Evolutionary conservation across 805 yeast species (phyloP).

Genomic region (Ogataea polymorpha): DNA sequence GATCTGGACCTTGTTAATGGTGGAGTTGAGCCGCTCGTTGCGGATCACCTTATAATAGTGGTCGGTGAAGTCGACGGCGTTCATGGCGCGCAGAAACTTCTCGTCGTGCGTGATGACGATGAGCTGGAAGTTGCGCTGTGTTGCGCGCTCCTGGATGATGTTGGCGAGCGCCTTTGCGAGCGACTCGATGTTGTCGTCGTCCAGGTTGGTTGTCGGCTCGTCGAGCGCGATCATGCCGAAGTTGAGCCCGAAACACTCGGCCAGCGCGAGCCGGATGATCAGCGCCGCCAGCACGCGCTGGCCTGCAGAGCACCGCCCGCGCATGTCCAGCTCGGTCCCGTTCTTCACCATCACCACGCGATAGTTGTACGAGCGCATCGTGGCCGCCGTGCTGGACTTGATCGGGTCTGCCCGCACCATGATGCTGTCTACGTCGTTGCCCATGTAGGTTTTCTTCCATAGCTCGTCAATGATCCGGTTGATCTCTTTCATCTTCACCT

Average conservation of each 20-base stretch:
- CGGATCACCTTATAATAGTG: slow-evolving; percentile 80
- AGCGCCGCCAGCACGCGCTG: slow-evolving; percentile 93
- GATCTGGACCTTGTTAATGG: slow-evolving; percentile 44
- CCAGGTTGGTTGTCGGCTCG: slow-evolving; percentile 96
- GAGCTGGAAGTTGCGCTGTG: slow-evolving; percentile 86
- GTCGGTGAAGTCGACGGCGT: slow-evolving; percentile 81
- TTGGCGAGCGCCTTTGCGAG: slow-evolving; percentile 75
- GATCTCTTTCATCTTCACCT: slow-evolving; percentile 87
- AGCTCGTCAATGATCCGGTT: slow-evolving; percentile 83
- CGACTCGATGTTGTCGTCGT: slow-evolving; percentile 82
- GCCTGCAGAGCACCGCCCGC: slow-evolving; percentile 98
- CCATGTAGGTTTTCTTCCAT: slow-evolving; percentile 92
- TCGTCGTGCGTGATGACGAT: slow-evolving; percentile 97
- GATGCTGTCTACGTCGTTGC: slow-evolving; percentile 92
- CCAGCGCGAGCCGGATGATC: slow-evolving; percentile 83
- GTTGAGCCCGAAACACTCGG: slow-evolving; percentile 92
- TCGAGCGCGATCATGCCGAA: slow-evolving; percentile 96
- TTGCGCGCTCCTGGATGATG: slow-evolving; percentile 70
- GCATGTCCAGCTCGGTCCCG: slow-evolving; percentile 91
- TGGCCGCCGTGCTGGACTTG: slow-evolving; percentile 17
- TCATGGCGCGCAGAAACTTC: slow-evolving; percentile 78
- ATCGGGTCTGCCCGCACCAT: slow-evolving; percentile 78
- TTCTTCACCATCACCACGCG: slow-evolving; percentile 94
- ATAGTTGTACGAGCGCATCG: slow-evolving; percentile 76
- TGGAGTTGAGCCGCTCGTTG: slow-evolving; percentile 77